Base-by-base conservation (phyloP, 2,329 filamentous ascomycete genomes). In the Beauveria sp. region DNA sequence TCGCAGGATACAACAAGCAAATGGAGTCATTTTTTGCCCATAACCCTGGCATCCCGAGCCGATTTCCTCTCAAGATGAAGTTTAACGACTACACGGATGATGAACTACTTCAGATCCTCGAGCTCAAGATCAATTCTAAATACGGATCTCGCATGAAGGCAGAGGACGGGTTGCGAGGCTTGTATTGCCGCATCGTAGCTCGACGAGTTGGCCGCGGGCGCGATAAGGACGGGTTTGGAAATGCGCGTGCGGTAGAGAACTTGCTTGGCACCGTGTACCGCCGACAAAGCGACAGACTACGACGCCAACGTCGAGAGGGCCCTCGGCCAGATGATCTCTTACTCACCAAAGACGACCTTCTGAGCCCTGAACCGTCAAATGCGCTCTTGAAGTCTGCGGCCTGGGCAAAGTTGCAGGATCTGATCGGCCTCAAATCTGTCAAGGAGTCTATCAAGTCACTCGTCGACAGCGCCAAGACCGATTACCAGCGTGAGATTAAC, bases 1-100 rank as follows among this genome's bases (percentile, higher is more conserved):
- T 93, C 3, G 89, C 89, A 0, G 89, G 90, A 0, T 93, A 93
- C 71, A 78, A 78, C 54, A 86, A 85, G 65, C 79, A 89, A 64
- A 93, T 93, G 89, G 88, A 93, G 66, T 79, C 79, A 0, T 91
- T 93, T 70, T 91, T 90, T 52, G 78, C 82, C 0, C 88, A 92
- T 63, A 93, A 93, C 50, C 85, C 85, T 0, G 89, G 90, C 0
- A 75, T 93, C 3, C 77, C 82, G 0, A 90, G 87, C 65, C 84
- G 89, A 0, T 86, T 93, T 43, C 89, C 89, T 0, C 75, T 83
- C 12, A 74, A 79, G 40, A 77, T 93, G 67, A 79, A 82, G 47
- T 93, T 93, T 61, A 74, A 81, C 0, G 89, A 93, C 70, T 93
- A 90, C 64, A 75, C 76, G 0, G 86, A 93, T 52, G 66, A 74